A percentile compares a stretch with the other conserved stretches of the same genome.
Evolutionary conservation across 2,329 filamentous ascomycete species (phyloP).

Genomic region (Exophiala alcalophila): DNA sequence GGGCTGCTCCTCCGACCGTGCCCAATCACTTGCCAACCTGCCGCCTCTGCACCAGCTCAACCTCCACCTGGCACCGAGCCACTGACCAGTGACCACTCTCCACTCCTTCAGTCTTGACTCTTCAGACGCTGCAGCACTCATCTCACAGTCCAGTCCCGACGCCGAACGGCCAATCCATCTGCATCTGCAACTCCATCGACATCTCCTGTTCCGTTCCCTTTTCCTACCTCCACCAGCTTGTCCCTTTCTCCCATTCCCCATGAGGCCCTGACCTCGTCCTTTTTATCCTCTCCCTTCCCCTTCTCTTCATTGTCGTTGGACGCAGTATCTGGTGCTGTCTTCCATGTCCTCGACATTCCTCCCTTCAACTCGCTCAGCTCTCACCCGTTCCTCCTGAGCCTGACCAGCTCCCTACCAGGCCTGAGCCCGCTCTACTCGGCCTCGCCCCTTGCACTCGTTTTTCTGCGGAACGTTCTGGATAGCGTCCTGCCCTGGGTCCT

Average conservation of each 20-base stretch:
- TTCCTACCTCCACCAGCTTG: slow-evolving; percentile 12
- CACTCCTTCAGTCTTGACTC: no score
- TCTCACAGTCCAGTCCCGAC: slow-evolving; percentile 19
- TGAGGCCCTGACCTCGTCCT: slow-evolving; percentile 26
- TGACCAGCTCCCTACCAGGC: slow-evolving; percentile 12
- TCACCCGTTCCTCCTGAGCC: slow-evolving; percentile 22
- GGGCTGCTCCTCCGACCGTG: slow-evolving; percentile 17
- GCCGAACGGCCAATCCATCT: no score
- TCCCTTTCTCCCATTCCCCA: slow-evolving; percentile 15
- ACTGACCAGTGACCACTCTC: no score
- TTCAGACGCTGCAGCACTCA: no score
- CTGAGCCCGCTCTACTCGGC: slow-evolving; percentile 12
- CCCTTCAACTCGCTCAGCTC: slow-evolving; percentile 18
- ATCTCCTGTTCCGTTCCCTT: slow-evolving; percentile 22
- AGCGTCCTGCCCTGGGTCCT: slow-evolving; percentile 24
- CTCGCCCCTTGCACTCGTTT: slow-evolving; percentile 23
- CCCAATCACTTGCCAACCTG: slow-evolving; percentile 27
- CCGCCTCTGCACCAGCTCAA: no score
- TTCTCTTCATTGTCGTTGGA: slow-evolving; percentile 25
- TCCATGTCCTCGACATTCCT: slow-evolving; percentile 27
- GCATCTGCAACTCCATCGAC: slow-evolving; percentile 21
- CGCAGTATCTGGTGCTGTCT: slow-evolving; percentile 25
- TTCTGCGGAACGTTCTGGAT: slow-evolving; percentile 26
- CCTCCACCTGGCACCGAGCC: no score
- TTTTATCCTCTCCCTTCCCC: slow-evolving; percentile 22